Evolutionary conservation across 106 monocot genomes (phyloP), one percentile per base, ranked within the genome.

Genomic region (Gastrodia elata): DNA sequence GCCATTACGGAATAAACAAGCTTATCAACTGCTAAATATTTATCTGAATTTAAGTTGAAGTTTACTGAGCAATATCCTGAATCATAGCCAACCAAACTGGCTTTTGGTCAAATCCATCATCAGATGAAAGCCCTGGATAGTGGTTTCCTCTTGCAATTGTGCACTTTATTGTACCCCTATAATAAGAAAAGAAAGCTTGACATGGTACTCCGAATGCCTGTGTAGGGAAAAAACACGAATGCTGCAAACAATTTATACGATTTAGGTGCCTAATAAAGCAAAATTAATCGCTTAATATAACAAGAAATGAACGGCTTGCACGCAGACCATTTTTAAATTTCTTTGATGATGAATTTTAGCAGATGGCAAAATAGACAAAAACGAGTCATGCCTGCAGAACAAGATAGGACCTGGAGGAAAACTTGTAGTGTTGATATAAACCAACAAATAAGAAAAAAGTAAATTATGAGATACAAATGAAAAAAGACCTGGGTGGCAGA

Each of bases 1-100:
- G 8, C 20, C 35, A 37, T 18, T 5, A 38, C 0, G 52, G 26
- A 67, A 28, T 40, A 75, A 75, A 55, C 68, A 35, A 38, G 32
- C 10, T 34, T 6, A 1, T 32, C 8, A 11, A 27, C 20, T 25
- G 25, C 28, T 32, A 36, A 22, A 24, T 22, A 27, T 44, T 30
- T 36, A 48, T 55, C 38, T 15, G 38, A 55, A 14, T 42, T 26
- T 34, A 74, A 9, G 0, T 18, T 46, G 8, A 13, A 30, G 13
- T 6, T 70, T 87, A 93, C 93, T 81, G 72, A 46, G 71, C 41
- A 14, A 80, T 30, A 48, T 90, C 93, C 75, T 80, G 82, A 16
- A 85, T 37, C 73, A 89, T 49, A 71, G 75, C 78, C 39, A 77
- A 43, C 87, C 80, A 89, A 75, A 93, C 85, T 1, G 89, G 78